Evolutionary conservation across 768 basidiomycete genomes (phyloP).

Genomic region (Mycena floridula): DNA sequence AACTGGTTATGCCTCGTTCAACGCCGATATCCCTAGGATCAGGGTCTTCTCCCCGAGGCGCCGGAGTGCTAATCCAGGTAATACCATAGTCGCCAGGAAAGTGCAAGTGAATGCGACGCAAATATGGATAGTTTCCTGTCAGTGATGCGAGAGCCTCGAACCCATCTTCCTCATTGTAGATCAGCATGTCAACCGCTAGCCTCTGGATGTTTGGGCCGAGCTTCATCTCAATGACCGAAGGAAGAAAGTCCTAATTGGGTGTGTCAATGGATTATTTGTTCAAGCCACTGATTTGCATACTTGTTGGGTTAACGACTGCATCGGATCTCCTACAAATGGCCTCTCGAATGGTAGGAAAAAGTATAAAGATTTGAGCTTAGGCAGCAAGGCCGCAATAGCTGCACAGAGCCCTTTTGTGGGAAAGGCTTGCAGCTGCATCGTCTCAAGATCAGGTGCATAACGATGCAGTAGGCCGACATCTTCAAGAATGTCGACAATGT

Average conservation of each 20-base stretch:
- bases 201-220: conserved; percentile 5
- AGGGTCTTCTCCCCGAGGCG: not conserved
- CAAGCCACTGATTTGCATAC: conserved; percentile 1
- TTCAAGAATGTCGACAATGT: conserved; percentile 7
- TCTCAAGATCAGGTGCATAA: conserved; percentile 5
- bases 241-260: conserved; percentile 5
- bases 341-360: conserved; percentile 9
- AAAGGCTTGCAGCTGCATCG: conserved; percentile 9
- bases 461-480: conserved; percentile 6
- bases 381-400: conserved; percentile 6
- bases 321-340: conserved; percentile 7
- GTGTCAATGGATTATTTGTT: not conserved
- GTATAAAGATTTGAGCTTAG: conserved; percentile 5
- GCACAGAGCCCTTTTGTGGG: conserved; percentile 7
- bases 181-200: conserved; percentile 10
- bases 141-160: conserved; percentile 7
- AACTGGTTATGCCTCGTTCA: conserved; percentile 1
- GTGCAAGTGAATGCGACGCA: conserved; percentile 8
- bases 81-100: conserved; percentile 10
- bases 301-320: conserved; percentile 9
- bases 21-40: conserved; percentile 2
- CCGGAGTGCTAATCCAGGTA: conserved; percentile 7
- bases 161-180: conserved; percentile 8
- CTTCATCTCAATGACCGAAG: conserved; percentile 8
- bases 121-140: conserved; percentile 4